A percentile compares a stretch with the other conserved stretches of the same genome.
These are phyloP conservation scores for Acanthamoeba castellanii DNA, from an alignment of 208 protist genomes.

Conservation along the genomic window DNA sequence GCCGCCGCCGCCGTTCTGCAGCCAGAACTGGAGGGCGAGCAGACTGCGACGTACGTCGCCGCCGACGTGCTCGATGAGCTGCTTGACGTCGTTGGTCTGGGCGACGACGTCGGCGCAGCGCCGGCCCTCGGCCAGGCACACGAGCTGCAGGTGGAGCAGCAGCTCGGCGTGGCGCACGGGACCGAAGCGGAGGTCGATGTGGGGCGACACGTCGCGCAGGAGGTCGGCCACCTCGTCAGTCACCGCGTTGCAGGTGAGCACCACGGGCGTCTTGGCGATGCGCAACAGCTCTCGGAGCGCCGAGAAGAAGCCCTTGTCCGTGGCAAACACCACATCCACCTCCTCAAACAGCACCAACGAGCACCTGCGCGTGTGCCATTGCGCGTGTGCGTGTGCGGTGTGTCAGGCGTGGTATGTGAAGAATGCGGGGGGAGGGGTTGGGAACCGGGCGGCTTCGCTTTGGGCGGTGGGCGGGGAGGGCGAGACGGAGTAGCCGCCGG, in stretches of 20 bases:
- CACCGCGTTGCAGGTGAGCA: slow-evolving; percentile 34
- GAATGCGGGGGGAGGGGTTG: too few species aligned
- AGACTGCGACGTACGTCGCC: slow-evolving; percentile 6
- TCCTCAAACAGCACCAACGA: slow-evolving; percentile 64
- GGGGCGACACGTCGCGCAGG: neutral
- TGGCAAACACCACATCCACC: slow-evolving; percentile 40
- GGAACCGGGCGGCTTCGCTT: neutral
- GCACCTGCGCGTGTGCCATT: neutral
- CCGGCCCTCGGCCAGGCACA: neutral
- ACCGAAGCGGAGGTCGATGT: neutral
- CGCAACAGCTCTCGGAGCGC: neutral
- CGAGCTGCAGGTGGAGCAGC: slow-evolving; percentile 1
- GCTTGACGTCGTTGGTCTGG: neutral
- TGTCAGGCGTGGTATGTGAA: too few species aligned
- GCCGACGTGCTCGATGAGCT: neutral
- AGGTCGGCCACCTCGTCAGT: neutral
- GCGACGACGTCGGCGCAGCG: neutral
- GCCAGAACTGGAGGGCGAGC: slow-evolving; percentile 18
- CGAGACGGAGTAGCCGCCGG: neutral
- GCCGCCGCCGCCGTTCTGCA: neutral
- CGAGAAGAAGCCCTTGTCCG: slow-evolving; percentile 41
- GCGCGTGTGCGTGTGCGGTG: too few species aligned
- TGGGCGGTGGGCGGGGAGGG: neutral
- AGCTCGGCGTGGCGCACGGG: neutral
- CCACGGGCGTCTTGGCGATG: slow-evolving; percentile 35